phyloP scores from a whole-genome alignment of 1,284 basidiomycete genomes.

The Puccinia polysora region DNA sequence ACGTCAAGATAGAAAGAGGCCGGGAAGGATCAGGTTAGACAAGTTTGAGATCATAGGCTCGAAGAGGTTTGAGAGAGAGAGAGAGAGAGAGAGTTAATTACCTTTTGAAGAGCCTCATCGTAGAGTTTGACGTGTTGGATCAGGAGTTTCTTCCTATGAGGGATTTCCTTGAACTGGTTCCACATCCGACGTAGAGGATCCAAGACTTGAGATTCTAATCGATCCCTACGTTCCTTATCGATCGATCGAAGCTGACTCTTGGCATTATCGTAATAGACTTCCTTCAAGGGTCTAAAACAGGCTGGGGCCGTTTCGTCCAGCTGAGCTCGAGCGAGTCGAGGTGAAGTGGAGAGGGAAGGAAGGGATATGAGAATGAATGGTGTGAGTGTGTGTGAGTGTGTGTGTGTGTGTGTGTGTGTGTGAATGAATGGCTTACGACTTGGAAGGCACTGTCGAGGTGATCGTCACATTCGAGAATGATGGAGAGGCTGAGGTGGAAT shows the following conservation, averaged over 20 bases:
- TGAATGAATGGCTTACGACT: not conserved
- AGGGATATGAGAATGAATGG: not conserved
- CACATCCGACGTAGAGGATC: constrained; percentile 45
- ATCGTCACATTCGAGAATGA: constrained; percentile 5
- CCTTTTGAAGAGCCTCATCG: constrained; percentile 44
- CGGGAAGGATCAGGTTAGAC: not conserved
- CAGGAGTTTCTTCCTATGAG: constrained; percentile 47
- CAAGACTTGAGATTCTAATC: constrained; percentile 5
- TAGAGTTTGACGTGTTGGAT: constrained; percentile 49
- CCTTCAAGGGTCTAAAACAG: constrained; percentile 25
- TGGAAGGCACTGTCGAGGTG: constrained; percentile 12
- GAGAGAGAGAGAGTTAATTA: not conserved
- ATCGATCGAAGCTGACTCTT: not conserved
- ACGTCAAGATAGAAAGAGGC: no score
- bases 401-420: not conserved
- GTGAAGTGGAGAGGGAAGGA: not conserved
- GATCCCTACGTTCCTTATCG: constrained; percentile 10
- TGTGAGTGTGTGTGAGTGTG: not conserved
- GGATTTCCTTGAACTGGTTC: constrained; percentile 46
- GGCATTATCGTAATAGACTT: constrained; percentile 12
- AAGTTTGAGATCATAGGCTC: not conserved
- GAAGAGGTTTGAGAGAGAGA: not conserved
- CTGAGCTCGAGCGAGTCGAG: not conserved
- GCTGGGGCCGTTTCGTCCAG: constrained; percentile 30
- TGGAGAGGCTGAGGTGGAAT: not conserved